phyloP scores from a whole-genome alignment of 208 protist genomes.

The Leishmania lainsoni region DNA sequence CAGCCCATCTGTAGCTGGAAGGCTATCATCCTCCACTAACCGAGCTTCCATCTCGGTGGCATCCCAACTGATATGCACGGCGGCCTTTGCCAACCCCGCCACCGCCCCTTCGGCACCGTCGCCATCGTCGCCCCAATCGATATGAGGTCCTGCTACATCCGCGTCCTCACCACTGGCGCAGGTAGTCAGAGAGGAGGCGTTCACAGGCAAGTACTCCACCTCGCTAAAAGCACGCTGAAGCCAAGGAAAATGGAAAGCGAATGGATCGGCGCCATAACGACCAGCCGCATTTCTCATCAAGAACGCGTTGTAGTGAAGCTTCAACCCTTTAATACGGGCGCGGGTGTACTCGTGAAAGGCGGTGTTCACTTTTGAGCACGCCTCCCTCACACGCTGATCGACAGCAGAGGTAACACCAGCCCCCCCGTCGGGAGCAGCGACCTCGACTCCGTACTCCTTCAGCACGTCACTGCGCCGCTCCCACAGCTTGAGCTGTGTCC shows the following conservation, averaged over 20 bases:
- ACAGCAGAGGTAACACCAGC: slow-evolving; percentile 33
- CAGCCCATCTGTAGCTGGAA: slow-evolving; percentile 21
- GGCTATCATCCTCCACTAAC: slow-evolving; percentile 20
- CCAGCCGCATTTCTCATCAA: slow-evolving; percentile 34
- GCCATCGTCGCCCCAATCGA: slow-evolving; percentile 72
- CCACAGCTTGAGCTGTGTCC: slow-evolving; percentile 26
- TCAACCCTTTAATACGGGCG: slow-evolving; percentile 31
- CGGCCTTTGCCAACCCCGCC: neutral
- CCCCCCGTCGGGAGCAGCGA: neutral
- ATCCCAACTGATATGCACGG: slow-evolving; percentile 40
- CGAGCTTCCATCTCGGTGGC: slow-evolving; percentile 26
- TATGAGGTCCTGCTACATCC: slow-evolving; percentile 33
- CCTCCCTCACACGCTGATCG: slow-evolving; percentile 38
- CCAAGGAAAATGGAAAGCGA: slow-evolving; percentile 69
- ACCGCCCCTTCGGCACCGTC: slow-evolving; percentile 5
- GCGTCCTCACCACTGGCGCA: neutral
- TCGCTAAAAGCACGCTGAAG: slow-evolving; percentile 35
- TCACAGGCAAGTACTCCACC: slow-evolving; percentile 16
- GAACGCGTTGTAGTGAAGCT: slow-evolving; percentile 42
- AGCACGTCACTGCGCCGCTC: slow-evolving; percentile 45
- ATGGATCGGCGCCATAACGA: slow-evolving; percentile 34
- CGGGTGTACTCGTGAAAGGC: slow-evolving; percentile 35
- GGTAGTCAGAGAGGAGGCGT: neutral
- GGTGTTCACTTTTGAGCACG: slow-evolving; percentile 31
- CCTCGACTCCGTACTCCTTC: slow-evolving; percentile 40